Conservation (phyloP, 345 rosid genomes). For the Gossypium bickii region DNA sequence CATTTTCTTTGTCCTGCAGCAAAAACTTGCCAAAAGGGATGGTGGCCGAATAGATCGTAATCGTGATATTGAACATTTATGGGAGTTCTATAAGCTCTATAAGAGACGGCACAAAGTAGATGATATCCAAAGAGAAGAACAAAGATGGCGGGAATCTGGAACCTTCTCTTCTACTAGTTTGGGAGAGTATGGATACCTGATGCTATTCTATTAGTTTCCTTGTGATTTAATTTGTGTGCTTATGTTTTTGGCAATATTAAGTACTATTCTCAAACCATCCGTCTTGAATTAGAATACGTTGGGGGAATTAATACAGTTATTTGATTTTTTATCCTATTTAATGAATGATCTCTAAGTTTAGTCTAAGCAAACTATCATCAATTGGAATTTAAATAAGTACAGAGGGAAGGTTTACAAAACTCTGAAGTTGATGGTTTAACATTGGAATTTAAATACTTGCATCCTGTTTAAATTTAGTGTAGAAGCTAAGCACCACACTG, state of each 20-base stretch:
- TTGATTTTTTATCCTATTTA: neutral
- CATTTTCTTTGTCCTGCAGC: conserved; percentile 53
- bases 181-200: conserved; percentile 62
- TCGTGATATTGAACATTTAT: conserved; percentile 76
- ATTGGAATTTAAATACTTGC: neutral
- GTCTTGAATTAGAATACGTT: neutral
- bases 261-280: neutral
- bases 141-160: conserved; percentile 78
- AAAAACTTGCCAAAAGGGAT: conserved; percentile 91
- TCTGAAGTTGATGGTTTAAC: neutral
- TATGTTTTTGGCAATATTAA: conserved; percentile 4
- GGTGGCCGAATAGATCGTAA: conserved; percentile 65
- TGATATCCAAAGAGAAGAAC: conserved; percentile 81
- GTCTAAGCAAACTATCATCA: neutral
- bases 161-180: conserved; percentile 63
- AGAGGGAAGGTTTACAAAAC: neutral
- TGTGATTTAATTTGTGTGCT: neutral
- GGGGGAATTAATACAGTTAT: neutral
- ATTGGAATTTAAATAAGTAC: neutral
- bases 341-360: neutral
- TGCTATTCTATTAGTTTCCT: conserved; percentile 9
- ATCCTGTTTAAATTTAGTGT: neutral
- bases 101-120: conserved; percentile 75
- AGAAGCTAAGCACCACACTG: neutral
- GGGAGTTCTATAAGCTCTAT: conserved; percentile 76